Conservation (phyloP, 331 rosid genomes). For the Cydonia oblonga region DNA sequence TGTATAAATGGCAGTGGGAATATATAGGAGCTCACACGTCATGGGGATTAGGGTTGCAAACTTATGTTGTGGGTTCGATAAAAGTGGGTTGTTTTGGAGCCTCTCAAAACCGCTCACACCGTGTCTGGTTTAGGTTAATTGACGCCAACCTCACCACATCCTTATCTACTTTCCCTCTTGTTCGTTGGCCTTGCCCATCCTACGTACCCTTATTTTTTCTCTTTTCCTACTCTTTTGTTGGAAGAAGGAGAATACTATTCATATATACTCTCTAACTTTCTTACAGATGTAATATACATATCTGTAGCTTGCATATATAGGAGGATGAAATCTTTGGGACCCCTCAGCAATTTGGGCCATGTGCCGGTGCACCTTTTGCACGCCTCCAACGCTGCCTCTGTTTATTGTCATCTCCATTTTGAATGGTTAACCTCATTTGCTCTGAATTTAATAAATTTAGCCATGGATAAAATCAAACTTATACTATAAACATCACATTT, state of each 20-base stretch:
- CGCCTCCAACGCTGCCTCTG: background rate
- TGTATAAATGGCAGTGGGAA: background rate
- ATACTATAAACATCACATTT: no score
- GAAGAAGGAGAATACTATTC: background rate
- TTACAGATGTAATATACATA: background rate
- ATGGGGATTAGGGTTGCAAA: background rate
- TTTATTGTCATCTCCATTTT: background rate
- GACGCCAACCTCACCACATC: slow-evolving; percentile 24
- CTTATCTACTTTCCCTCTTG: slow-evolving; percentile 39
- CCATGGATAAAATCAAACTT: background rate
- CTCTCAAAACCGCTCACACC: slow-evolving; percentile 13
- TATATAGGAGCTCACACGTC: slow-evolving; percentile 14
- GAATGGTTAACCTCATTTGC: background rate
- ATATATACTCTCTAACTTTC: background rate
- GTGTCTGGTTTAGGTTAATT: slow-evolving; percentile 12
- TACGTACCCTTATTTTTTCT: background rate
- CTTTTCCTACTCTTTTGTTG: background rate
- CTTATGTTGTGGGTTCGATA: slow-evolving; percentile 5
- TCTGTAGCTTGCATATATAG: no score
- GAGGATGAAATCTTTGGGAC: background rate
- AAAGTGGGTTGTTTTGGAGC: slow-evolving; percentile 20
- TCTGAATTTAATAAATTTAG: background rate
- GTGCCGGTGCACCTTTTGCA: background rate
- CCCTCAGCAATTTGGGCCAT: background rate
- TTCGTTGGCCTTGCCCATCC: slow-evolving; percentile 23